Percentiles rank a stretch among this genome's conserved stretches.
Conservation (phyloP, 106 monocot species). For the Alisma plantagoaquatica region DNA sequence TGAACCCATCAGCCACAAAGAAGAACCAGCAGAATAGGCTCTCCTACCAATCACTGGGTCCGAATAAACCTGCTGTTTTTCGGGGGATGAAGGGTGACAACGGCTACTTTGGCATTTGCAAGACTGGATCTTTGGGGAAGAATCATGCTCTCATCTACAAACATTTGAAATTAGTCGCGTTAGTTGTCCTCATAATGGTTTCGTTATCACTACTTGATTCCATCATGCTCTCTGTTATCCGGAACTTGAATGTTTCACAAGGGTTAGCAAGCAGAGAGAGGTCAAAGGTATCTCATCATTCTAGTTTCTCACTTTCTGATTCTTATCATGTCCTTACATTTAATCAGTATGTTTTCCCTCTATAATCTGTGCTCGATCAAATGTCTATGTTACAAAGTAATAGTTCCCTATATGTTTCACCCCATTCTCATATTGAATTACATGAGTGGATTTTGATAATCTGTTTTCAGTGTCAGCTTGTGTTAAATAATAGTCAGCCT, state of each 20-base stretch:
- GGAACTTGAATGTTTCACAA: neutral
- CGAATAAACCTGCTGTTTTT: neutral
- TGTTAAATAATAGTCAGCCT: no score
- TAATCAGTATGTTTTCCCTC: neutral
- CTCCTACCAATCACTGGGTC: neutral
- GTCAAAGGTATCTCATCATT: neutral
- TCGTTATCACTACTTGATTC: neutral
- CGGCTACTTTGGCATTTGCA: neutral
- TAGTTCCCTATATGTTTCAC: neutral
- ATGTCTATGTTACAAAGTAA: neutral
- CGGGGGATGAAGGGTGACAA: neutral
- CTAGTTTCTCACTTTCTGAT: neutral
- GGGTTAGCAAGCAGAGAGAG: neutral
- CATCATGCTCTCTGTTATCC: slow-evolving; percentile 1
- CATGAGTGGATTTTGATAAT: no score
- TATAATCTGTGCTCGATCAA: neutral
- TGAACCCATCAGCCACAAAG: no score
- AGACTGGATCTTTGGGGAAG: neutral
- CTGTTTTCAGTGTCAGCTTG: no score
- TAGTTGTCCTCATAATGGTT: neutral
- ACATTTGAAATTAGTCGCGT: slow-evolving; percentile 5
- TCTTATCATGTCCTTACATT: no score
- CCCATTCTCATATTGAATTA: no score
- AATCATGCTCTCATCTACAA: neutral
- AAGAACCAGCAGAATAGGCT: neutral